phyloP scores from a whole-genome alignment of 1,284 basidiomycete species.

The Entoloma clypeatum region DNA sequence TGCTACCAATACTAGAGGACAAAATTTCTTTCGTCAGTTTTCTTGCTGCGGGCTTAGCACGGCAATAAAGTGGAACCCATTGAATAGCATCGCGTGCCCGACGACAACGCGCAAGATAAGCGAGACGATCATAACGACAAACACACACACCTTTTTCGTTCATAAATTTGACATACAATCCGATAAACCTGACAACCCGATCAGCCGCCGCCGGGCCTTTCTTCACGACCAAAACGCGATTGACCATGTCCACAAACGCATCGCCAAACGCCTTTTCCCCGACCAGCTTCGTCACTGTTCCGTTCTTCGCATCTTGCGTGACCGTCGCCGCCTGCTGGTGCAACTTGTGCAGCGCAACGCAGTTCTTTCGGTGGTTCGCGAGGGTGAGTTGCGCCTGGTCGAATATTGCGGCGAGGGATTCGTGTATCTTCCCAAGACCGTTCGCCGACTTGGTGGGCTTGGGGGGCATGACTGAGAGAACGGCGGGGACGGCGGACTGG shows the following conservation, averaged over 20 bases:
- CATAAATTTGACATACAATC: constrained; percentile 77
- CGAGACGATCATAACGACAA: constrained; percentile 23
- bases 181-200: constrained; percentile 81
- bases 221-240: constrained; percentile 74
- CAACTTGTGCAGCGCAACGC: constrained; percentile 81
- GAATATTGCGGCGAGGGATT: constrained; percentile 36
- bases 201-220: constrained; percentile 84
- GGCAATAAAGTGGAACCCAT: too few species aligned
- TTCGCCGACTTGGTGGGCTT: constrained; percentile 15
- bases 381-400: constrained; percentile 81
- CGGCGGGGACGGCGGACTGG: background rate
- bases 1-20: constrained; percentile 10
- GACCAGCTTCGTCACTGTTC: constrained; percentile 53
- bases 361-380: constrained; percentile 85
- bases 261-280: constrained; percentile 84
- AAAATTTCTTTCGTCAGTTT: background rate
- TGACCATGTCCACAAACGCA: constrained; percentile 68
- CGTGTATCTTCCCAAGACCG: constrained; percentile 26
- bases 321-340: constrained; percentile 66
- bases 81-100: too few species aligned
- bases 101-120: too few species aligned
- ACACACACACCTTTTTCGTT: constrained; percentile 67
- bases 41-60: too few species aligned
- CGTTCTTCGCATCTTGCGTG: constrained; percentile 49
- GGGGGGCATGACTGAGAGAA: constrained; percentile 18